Evolutionary conservation across 2,329 filamentous ascomycete species (phyloP).

Genomic region (Trichoderma sp.): DNA sequence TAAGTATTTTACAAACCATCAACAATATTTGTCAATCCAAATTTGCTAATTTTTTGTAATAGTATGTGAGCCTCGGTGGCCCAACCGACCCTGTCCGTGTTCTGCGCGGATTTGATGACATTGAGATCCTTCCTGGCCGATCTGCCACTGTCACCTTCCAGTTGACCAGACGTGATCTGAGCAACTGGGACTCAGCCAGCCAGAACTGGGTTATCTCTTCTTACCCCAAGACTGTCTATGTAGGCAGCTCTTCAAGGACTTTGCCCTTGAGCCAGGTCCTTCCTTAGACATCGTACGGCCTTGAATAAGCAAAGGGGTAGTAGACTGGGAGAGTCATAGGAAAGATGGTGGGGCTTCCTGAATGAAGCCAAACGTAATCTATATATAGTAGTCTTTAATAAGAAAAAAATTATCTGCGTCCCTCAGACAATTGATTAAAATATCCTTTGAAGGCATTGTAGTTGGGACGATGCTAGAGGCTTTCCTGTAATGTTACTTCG

Average conservation of each 20-base stretch:
- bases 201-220: neutral
- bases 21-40: neutral
- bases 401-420: neutral
- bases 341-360: neutral
- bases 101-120: neutral
- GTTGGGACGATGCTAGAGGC: too few relatives aligned
- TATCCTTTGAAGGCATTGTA: neutral
- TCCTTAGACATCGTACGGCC: neutral
- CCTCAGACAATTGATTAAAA: neutral
- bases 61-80: conserved; percentile 1
- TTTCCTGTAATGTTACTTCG: too few relatives aligned
- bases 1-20: neutral
- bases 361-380: neutral
- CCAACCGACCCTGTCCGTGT: neutral
- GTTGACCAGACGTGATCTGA: neutral
- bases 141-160: neutral
- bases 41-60: neutral
- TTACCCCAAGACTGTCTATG: neutral
- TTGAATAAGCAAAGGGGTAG: neutral
- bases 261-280: neutral
- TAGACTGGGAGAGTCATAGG: neutral
- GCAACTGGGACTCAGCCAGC: neutral
- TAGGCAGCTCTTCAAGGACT: neutral
- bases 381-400: neutral
- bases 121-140: neutral